These are phyloP conservation scores for Alternaria triticimaculans DNA, from an alignment of 2,329 filamentous ascomycete species.

Conservation along the genomic window DNA sequence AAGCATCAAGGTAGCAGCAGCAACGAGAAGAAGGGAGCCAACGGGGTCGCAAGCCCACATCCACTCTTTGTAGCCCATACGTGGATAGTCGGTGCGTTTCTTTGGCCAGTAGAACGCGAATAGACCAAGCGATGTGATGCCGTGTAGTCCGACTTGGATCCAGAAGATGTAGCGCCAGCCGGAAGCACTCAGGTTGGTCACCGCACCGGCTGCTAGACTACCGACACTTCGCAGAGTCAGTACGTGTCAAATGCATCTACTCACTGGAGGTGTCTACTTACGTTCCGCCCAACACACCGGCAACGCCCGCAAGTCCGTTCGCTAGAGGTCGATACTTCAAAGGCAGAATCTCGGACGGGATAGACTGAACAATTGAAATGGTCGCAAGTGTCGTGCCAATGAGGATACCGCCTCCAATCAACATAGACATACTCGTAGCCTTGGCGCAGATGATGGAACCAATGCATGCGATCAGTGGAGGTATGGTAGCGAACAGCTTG, in stretches of 20 bases:
- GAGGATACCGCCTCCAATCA: slow-evolving; percentile 65
- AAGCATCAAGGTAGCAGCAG: slow-evolving; percentile 35
- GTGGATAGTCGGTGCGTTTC: slow-evolving; percentile 35
- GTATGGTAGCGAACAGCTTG: slow-evolving; percentile 60
- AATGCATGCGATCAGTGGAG: slow-evolving; percentile 61
- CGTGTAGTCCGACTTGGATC: slow-evolving; percentile 64
- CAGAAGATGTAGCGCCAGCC: slow-evolving; percentile 66
- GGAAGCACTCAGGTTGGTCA: slow-evolving; percentile 55
- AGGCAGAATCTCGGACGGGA: slow-evolving; percentile 64
- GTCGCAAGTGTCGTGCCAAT: slow-evolving; percentile 63
- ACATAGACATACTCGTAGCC: slow-evolving; percentile 62
- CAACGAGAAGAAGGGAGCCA: slow-evolving; percentile 34
- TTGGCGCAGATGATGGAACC: slow-evolving; percentile 63
- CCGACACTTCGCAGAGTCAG: slow-evolving; percentile 51
- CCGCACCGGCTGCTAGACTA: slow-evolving; percentile 58
- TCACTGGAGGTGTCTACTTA: slow-evolving; percentile 39
- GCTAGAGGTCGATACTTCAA: slow-evolving; percentile 64
- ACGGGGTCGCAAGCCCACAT: slow-evolving; percentile 42
- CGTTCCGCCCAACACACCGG: slow-evolving; percentile 60
- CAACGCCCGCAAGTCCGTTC: slow-evolving; percentile 61
- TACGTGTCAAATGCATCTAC: background rate
- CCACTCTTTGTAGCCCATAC: slow-evolving; percentile 33
- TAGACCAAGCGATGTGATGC: slow-evolving; percentile 56
- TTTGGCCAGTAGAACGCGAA: slow-evolving; percentile 48
- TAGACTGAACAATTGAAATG: slow-evolving; percentile 63